Base-by-base conservation (phyloP, 2,329 filamentous ascomycete genomes). In the Alternaria gansuensis region DNA sequence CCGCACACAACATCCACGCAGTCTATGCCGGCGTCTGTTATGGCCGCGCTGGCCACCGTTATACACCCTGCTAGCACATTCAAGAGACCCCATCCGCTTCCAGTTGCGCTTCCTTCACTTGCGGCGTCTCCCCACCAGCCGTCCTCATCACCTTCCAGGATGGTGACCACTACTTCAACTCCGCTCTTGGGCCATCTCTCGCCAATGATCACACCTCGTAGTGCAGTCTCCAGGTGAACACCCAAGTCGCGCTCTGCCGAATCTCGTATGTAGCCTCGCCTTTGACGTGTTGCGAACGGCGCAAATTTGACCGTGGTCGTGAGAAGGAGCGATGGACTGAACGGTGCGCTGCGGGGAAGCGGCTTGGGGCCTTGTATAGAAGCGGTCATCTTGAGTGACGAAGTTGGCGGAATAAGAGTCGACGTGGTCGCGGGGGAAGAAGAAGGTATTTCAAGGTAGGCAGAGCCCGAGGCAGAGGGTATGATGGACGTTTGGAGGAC, bases 121-220 rank as follows among this genome's bases (percentile, higher is more conserved):
- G 57, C 63, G 31, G 58, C 64, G 73, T 87, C 84, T 4, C 84
- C 87, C 84, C 85, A 87, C 83, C 85, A 88, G 34, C 82, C 82
- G 69, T 94, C 90, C 75, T 97, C 92, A 73, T 98, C 95, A 3
- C 92, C 94, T 79, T 99, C 95, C 17, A 99, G 83, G 48, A 99
- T 88, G 0, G 93, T 97, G 48, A 99, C 88, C 17, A 97, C 89
- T 39, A 99, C 89, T 75, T 99, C 95, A n/a, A 97, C 89, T 43
- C 92, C 93, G 76, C 92, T 97, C 82, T 99, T 99, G n/a, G 95
- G 95, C 92, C 94, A 99, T 57, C 94, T 85, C 75, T 97, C 93
- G 13, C 92, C 93, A 72, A 98, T 94, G 50, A 98, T 88, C 7
- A 92, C 91, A 1, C 94, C 94, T 33, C 93, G 87, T 50, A 99